Evolutionary conservation across 1,284 basidiomycete genomes (phyloP).

Genomic region (Porodaedalea pini): DNA sequence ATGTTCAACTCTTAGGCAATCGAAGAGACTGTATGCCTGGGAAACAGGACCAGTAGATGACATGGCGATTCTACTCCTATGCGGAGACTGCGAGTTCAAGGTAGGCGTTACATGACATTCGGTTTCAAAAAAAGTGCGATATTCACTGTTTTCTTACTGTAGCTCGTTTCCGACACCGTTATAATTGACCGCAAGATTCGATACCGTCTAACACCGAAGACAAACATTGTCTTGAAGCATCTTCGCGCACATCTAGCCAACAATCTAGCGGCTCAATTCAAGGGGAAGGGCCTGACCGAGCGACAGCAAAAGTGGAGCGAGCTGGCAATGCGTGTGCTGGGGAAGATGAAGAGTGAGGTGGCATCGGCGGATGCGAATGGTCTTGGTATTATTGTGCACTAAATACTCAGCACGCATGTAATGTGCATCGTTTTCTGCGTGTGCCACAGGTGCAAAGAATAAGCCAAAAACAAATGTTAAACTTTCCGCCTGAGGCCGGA

Average conservation of each 20-base stretch:
- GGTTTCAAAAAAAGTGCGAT: constrained; percentile 5
- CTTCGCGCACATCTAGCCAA: constrained; percentile 66
- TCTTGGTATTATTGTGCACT: constrained; percentile 22
- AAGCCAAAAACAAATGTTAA: background rate
- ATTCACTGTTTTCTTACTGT: constrained; percentile 1
- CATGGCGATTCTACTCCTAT: constrained; percentile 77
- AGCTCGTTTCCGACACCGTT: constrained; percentile 73
- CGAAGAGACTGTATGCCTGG: constrained; percentile 94
- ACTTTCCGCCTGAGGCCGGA: background rate
- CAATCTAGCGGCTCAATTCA: constrained; percentile 64
- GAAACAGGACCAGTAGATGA: constrained; percentile 92
- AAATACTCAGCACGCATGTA: background rate
- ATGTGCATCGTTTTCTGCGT: background rate
- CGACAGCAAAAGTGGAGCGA: constrained; percentile 70
- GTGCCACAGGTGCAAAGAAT: background rate
- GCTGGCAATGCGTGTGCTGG: constrained; percentile 58
- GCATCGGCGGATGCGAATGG: background rate
- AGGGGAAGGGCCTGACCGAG: constrained; percentile 57
- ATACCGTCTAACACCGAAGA: constrained; percentile 68
- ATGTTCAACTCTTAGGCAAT: constrained; percentile 57
- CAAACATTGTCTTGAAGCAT: constrained; percentile 77
- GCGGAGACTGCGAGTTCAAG: constrained; percentile 91
- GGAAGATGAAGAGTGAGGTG: constrained; percentile 37
- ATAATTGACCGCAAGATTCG: constrained; percentile 85
- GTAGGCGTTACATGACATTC: constrained; percentile 38